Evolutionary conservation across 225 moss, liverwort and hornwort genomes (phyloP).

Genomic region (Antitrichia curtipendula): DNA sequence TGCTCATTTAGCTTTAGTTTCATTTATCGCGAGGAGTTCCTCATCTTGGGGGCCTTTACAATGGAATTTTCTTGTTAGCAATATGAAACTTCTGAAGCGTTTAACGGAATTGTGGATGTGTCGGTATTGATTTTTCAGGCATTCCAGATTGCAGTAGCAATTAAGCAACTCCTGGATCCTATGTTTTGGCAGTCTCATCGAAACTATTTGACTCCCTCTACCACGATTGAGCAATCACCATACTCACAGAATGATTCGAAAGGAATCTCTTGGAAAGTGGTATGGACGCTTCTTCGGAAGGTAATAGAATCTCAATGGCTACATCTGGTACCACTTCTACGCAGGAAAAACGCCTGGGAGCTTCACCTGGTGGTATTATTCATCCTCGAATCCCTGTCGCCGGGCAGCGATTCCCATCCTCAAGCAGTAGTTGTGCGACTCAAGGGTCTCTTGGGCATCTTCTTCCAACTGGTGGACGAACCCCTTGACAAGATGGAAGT

Average conservation of each 20-base stretch:
- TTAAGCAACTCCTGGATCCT: conserved; percentile 69
- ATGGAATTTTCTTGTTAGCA: not conserved
- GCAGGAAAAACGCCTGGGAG: conserved; percentile 62
- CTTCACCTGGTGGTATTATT: conserved; percentile 63
- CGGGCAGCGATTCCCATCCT: conserved; percentile 43
- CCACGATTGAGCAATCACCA: not conserved
- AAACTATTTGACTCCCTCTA: conserved; percentile 1
- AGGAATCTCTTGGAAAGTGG: conserved; percentile 61
- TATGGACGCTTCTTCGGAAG: conserved; percentile 53
- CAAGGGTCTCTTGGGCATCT: conserved; percentile 64
- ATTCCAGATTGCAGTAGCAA: conserved; percentile 45
- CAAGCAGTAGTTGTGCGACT: conserved; percentile 73
- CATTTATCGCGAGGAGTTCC: not conserved
- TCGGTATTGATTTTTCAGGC: conserved; percentile 35
- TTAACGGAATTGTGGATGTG: conserved; percentile 1
- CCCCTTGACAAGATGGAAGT: conserved; percentile 6
- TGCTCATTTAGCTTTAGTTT: not conserved
- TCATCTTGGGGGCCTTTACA: not conserved
- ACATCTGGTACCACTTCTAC: conserved; percentile 58
- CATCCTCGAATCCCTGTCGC: conserved; percentile 60
- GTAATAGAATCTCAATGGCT: conserved; percentile 75
- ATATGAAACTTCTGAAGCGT: not conserved
- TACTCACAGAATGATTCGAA: conserved; percentile 4
- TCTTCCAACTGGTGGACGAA: conserved; percentile 62
- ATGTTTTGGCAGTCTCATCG: conserved; percentile 63